A percentile compares a stretch with the other conserved stretches of the same genome.
Evolutionary conservation across 2,329 filamentous ascomycete genomes (phyloP).

Genomic region (Colletotrichum incanum): DNA sequence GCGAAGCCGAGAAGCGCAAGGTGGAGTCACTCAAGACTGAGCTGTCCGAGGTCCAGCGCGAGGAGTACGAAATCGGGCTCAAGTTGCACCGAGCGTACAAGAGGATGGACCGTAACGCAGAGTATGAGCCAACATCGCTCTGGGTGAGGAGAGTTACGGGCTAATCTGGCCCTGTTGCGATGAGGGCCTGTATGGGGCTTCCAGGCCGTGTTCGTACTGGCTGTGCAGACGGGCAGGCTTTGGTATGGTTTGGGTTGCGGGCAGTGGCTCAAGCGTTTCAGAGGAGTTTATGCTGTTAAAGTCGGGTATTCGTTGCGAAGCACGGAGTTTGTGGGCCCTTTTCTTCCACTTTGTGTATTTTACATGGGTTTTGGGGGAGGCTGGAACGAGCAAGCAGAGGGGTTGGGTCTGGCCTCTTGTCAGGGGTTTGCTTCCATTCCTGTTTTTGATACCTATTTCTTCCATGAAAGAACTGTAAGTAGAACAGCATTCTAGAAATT

Average conservation of each 20-base stretch:
- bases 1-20: conserved; percentile 74
- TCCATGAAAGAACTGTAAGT: conserved; percentile 3
- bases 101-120: conserved; percentile 77
- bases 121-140: conserved; percentile 77
- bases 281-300: conserved; percentile 27
- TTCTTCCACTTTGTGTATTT: not conserved
- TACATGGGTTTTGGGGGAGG: not conserved
- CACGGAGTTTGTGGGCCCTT: conserved; percentile 25
- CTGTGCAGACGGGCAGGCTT: not conserved
- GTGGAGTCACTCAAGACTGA: conserved; percentile 77
- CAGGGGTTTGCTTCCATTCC: not conserved
- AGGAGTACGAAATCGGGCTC: conserved; percentile 85
- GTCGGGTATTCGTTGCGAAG: conserved; percentile 9
- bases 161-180: conserved; percentile 49
- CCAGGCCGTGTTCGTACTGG: not conserved
- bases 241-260: conserved; percentile 19
- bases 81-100: conserved; percentile 83
- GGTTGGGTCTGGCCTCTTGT: not conserved
- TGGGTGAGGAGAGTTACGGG: conserved; percentile 86
- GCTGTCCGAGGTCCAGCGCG: conserved; percentile 79
- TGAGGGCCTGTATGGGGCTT: not conserved
- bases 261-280: conserved; percentile 35
- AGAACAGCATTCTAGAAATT: conserved; percentile 26
- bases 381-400: not conserved
- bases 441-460: conserved; percentile 39